Evolutionary conservation across 1,284 basidiomycete species (phyloP), one percentile per base, ranked within the genome.

Genomic region (Ceratobasidium theobromae): DNA sequence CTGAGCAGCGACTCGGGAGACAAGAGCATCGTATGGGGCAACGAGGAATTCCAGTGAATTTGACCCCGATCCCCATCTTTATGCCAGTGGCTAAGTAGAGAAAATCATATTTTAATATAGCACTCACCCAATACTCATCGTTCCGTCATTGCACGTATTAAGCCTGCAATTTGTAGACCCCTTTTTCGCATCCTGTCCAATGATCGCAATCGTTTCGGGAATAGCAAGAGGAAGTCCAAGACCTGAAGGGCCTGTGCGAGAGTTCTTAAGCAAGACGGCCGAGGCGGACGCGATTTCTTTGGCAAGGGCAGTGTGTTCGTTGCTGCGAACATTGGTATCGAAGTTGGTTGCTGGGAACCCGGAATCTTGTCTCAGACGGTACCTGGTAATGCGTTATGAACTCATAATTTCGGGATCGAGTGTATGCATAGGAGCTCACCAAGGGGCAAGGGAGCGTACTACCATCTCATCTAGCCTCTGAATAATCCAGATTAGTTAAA

Each of bases 51-150:
- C 67, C 30, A 70, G 57, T 6, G 65, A 62, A 52, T 68, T 71
- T 11, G 70, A 68, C 6, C 70, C 70, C 9, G 70, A 71, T n/a
- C 70, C 70, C 70, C 70, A 70, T 6, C 69, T 70, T 21, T 5
- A 38, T 46, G 38, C 1, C 18, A 51, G 41, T n/a, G 12, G 40
- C 21, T n/a, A 43, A 33, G 27, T 0, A 4, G 12, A 48, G 8
- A 9, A 28, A 25, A 14, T 5, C 23, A 53, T 14, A 14, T n/a
- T 16, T 16, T 6, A 21, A n/a, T n/a, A n/a, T n/a, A n/a, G n/a
- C n/a, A n/a, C 68, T 30, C 21, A 69, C 68, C 70, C 70, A 23
- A 68, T 52, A 25, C 64, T 64, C 43, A 69, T 55, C 3, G 67
- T 67, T 18, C 68, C 70, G 18, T 65, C 68, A 41, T 69, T 65